Evolutionary conservation across 176 grass and related monocot genomes (phyloP).

Genomic region (Eremochloa ophiuroides): DNA sequence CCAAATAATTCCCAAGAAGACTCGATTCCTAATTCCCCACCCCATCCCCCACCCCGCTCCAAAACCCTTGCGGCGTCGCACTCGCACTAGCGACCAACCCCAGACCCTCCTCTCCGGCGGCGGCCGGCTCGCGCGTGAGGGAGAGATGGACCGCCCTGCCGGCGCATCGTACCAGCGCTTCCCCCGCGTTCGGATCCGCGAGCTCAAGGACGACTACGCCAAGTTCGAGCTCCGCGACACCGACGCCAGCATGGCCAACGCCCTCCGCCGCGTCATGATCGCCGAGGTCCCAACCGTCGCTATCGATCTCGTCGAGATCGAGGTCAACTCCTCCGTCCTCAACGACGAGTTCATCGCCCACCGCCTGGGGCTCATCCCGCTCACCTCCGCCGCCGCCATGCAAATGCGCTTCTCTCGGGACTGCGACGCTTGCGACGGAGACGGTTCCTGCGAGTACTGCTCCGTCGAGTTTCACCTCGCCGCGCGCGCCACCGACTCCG

Average conservation of each 20-base stretch:
- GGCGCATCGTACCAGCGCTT: constrained; percentile 74
- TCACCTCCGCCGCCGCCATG: constrained; percentile 83
- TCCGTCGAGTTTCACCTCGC: constrained; percentile 87
- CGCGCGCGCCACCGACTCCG: constrained; percentile 65
- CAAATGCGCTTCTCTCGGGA: constrained; percentile 94
- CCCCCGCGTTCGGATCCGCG: constrained; percentile 74
- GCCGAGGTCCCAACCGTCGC: constrained; percentile 92
- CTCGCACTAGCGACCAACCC: neutral
- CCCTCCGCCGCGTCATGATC: constrained; percentile 91
- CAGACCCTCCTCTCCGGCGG: constrained; percentile 8
- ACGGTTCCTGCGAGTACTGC: constrained; percentile 87
- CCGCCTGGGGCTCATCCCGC: constrained; percentile 90
- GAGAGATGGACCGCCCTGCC: constrained; percentile 33
- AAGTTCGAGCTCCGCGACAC: constrained; percentile 94
- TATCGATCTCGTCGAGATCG: constrained; percentile 94
- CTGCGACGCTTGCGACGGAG: constrained; percentile 89
- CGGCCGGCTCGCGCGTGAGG: neutral
- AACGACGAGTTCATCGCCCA: constrained; percentile 98
- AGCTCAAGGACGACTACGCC: constrained; percentile 74
- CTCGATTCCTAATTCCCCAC: neutral
- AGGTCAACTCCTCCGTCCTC: constrained; percentile 89
- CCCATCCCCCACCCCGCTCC: neutral
- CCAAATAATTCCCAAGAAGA: no score
- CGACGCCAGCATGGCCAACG: constrained; percentile 93
- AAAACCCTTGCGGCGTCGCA: neutral